A percentile compares a stretch with the other conserved stretches of the same genome.
These are phyloP conservation scores for Acmispon strigosus DNA, from an alignment of 306 rosid genomes.

Conservation along the genomic window DNA sequence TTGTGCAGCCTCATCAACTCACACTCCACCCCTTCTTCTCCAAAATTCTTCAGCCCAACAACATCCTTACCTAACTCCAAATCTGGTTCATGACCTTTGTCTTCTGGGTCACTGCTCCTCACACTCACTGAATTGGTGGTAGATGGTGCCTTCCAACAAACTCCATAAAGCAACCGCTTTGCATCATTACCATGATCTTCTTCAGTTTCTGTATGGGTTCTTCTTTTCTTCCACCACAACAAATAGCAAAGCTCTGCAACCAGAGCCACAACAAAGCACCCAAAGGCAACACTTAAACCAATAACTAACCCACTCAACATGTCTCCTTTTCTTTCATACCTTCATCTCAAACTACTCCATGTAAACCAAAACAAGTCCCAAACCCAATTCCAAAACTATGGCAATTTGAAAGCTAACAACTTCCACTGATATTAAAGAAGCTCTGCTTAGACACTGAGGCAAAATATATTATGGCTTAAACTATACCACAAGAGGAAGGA, in stretches of 20 bases:
- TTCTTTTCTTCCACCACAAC: constrained; percentile 65
- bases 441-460: no score
- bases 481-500: no score
- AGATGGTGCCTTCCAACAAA: constrained; percentile 41
- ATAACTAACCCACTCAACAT: constrained; percentile 51
- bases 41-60: constrained; percentile 36
- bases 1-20: constrained; percentile 90
- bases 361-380: no score
- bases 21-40: constrained; percentile 60
- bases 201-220: constrained; percentile 41
- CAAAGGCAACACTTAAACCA: constrained; percentile 59
- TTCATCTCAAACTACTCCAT: constrained; percentile 9
- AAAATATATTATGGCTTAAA: no score
- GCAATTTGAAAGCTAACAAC: no score
- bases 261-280: constrained; percentile 51
- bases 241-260: constrained; percentile 73
- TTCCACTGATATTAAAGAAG: no score
- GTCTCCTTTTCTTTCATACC: constrained; percentile 35
- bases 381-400: no score
- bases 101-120: constrained; percentile 15
- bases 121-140: not conserved
- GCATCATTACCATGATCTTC: constrained; percentile 38
- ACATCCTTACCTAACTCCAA: constrained; percentile 46
- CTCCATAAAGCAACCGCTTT: constrained; percentile 40
- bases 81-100: constrained; percentile 36